Evolutionary conservation across 371 early-diverging fungal species (phyloP).

Genomic region (Choanephora cucurbitarum): DNA sequence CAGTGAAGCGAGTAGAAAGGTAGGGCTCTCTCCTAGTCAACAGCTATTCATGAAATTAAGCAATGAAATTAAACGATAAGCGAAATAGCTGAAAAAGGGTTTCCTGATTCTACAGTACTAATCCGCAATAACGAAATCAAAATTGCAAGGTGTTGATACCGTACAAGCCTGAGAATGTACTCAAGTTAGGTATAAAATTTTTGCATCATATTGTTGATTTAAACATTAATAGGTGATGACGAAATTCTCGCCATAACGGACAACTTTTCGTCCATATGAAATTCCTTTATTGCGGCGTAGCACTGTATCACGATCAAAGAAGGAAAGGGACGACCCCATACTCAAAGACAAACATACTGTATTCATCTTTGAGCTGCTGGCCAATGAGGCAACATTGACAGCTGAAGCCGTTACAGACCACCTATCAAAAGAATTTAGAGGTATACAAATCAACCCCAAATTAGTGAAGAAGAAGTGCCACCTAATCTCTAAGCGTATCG

Average conservation of each 20-base stretch:
- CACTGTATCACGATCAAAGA: slow-evolving; percentile 18
- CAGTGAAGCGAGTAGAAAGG: slow-evolving; percentile 18
- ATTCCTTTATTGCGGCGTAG: no score
- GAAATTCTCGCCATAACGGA: no score
- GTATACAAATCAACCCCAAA: slow-evolving; percentile 23
- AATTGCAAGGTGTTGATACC: no score
- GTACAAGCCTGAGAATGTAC: no score
- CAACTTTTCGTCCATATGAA: no score
- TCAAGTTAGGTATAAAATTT: no score
- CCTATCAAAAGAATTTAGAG: slow-evolving; percentile 24
- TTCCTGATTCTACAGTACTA: slow-evolving; percentile 23
- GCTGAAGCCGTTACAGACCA: slow-evolving; percentile 18
- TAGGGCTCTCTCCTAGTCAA: slow-evolving; percentile 8
- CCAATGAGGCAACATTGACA: slow-evolving; percentile 21
- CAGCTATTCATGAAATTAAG: slow-evolving; percentile 11
- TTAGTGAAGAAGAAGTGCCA: slow-evolving; percentile 21
- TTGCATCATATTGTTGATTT: no score
- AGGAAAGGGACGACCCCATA: slow-evolving; percentile 20
- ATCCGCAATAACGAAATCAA: no score
- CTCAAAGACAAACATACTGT: slow-evolving; percentile 19
- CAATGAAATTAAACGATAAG: slow-evolving; percentile 9
- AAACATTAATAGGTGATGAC: no score
- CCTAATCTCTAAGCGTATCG: slow-evolving; percentile 22
- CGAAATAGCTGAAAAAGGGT: slow-evolving; percentile 18
- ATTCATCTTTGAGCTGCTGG: slow-evolving; percentile 21